Conservation (phyloP, 192 early-diverging fungal genomes). For the Martensiomyces pterosporus region DNA sequence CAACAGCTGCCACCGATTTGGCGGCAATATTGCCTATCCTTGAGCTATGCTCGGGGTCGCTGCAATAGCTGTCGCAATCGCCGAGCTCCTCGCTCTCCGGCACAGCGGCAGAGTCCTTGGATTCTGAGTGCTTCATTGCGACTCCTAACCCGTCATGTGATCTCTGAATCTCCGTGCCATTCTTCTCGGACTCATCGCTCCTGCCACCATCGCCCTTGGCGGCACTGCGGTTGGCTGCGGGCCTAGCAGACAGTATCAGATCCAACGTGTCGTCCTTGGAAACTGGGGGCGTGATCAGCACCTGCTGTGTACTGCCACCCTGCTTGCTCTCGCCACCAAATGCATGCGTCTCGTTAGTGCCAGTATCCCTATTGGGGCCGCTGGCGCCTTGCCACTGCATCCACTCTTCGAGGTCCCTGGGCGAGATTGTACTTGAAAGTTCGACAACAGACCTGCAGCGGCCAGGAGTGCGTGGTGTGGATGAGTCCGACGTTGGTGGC, state of each 20-base stretch:
- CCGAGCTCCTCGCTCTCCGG: background rate
- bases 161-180: constrained; percentile 6
- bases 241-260: background rate
- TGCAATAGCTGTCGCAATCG: too few species aligned
- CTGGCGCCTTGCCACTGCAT: constrained; percentile 44
- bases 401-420: constrained; percentile 43
- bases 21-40: too few species aligned
- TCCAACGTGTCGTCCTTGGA: too few species aligned
- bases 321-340: background rate
- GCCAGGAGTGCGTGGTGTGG: constrained; percentile 41
- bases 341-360: background rate
- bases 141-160: background rate
- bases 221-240: background rate
- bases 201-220: background rate
- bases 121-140: background rate
- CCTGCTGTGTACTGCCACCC: constrained; percentile 1
- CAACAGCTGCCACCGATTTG: too few species aligned
- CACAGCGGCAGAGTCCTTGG: background rate
- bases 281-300: constrained; percentile 18
- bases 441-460: constrained; percentile 40
- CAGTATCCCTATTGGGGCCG: background rate
- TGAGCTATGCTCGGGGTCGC: background rate
- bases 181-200: constrained; percentile 7
- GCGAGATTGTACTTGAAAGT: constrained; percentile 39
- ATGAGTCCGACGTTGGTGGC: constrained; percentile 31